These are phyloP conservation scores for Zea mays DNA, from an alignment of 176 grass and related monocot genomes.

Conservation along the genomic window DNA sequence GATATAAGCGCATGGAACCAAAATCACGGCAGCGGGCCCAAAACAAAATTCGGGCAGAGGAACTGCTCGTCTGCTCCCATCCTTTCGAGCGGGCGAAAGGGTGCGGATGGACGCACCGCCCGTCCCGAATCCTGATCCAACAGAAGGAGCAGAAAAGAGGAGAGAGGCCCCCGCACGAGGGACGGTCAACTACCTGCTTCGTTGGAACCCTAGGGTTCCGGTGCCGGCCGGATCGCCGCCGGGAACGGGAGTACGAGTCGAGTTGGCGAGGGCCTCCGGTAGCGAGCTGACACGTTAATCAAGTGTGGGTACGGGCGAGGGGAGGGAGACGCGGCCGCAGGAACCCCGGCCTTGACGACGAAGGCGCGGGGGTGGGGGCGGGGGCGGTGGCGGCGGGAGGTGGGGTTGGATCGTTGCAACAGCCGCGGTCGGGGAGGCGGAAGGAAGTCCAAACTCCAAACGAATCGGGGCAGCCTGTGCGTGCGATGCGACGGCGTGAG, in stretches of 20 bases:
- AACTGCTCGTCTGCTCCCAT: no score
- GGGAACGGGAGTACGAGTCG: neutral
- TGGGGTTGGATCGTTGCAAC: constrained; percentile 2
- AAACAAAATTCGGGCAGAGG: neutral
- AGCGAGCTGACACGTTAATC: neutral
- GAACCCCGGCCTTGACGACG: constrained; percentile 10
- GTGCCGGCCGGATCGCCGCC: constrained; percentile 24
- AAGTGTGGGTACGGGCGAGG: neutral
- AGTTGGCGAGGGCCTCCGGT: neutral
- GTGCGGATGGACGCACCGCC: neutral
- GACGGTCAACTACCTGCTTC: constrained; percentile 30
- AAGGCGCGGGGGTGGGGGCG: neutral
- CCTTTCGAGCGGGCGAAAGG: neutral
- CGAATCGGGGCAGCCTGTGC: neutral
- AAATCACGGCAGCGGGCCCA: neutral
- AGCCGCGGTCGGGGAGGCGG: constrained; percentile 4
- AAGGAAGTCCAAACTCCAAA: neutral
- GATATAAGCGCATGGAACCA: neutral
- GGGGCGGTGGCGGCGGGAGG: neutral
- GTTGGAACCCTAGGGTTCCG: constrained; percentile 36
- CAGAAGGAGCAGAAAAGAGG: neutral
- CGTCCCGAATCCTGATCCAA: constrained; percentile 21
- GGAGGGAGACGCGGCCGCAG: no score
- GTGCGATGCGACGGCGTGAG: constrained; percentile 5
- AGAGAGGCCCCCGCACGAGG: neutral